Evolutionary conservation across 2,329 filamentous ascomycete species (phyloP).

Genomic region (Cladorrhinum sp.): DNA sequence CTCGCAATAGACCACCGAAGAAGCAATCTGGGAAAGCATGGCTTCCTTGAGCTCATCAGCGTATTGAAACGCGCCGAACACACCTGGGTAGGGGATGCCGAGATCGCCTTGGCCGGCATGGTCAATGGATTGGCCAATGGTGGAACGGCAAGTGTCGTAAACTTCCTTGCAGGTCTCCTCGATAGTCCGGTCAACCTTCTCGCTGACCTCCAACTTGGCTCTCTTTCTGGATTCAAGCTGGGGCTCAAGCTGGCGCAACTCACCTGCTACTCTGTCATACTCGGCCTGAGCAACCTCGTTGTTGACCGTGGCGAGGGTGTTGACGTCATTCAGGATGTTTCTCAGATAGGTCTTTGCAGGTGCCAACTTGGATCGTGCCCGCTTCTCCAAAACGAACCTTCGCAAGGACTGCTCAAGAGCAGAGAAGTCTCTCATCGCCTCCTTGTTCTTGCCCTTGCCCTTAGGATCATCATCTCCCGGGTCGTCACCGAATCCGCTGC

Average conservation of each 20-base stretch:
- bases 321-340: constrained; percentile 86
- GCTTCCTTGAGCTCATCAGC: constrained; percentile 89
- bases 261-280: constrained; percentile 74
- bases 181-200: constrained; percentile 76
- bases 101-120: constrained; percentile 74
- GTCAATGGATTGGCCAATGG: constrained; percentile 70
- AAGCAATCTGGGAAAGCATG: constrained; percentile 84
- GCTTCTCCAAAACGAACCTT: constrained; percentile 92
- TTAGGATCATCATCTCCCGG: constrained; percentile 55
- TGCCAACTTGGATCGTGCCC: constrained; percentile 89
- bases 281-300: constrained; percentile 82
- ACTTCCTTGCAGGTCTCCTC: constrained; percentile 83
- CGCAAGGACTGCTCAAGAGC: constrained; percentile 83
- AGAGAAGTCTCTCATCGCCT: constrained; percentile 87
- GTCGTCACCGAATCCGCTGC: constrained; percentile 53
- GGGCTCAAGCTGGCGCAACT: constrained; percentile 80
- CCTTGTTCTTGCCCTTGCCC: constrained; percentile 81
- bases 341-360: constrained; percentile 93
- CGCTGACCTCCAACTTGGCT: constrained; percentile 73
- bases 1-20: constrained; percentile 76
- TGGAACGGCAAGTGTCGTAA: constrained; percentile 76
- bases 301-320: constrained; percentile 81
- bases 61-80: constrained; percentile 83
- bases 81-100: constrained; percentile 80
- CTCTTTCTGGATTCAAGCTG: constrained; percentile 80